Conservation (phyloP, 768 basidiomycete genomes). For the Leccinum incarnatum region DNA sequence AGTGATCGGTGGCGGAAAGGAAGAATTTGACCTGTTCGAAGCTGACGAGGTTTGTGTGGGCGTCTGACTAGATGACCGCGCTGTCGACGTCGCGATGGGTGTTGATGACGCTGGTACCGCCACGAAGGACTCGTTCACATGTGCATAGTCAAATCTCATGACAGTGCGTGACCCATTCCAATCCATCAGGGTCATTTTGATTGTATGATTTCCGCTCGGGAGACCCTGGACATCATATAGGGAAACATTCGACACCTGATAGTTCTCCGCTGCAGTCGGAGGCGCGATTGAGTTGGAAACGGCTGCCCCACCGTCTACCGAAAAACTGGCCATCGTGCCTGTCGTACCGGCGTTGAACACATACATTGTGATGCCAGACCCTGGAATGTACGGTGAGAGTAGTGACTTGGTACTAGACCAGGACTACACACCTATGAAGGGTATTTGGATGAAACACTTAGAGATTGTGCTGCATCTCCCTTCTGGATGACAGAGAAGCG, state of each 20-base stretch:
- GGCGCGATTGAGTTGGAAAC: not conserved
- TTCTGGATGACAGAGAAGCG: slow-evolving; percentile 5
- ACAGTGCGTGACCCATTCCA: slow-evolving; percentile 17
- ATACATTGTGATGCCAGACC: slow-evolving; percentile 28
- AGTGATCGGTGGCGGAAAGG: not conserved
- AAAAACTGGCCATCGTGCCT: slow-evolving; percentile 24
- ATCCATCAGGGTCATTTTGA: slow-evolving; percentile 22
- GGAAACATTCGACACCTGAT: slow-evolving; percentile 22
- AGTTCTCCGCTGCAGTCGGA: slow-evolving; percentile 11
- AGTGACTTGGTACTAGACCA: not conserved
- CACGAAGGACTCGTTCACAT: slow-evolving; percentile 23
- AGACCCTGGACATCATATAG: slow-evolving; percentile 19
- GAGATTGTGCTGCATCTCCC: slow-evolving; percentile 12
- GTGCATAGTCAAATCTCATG: slow-evolving; percentile 30
- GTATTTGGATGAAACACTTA: slow-evolving; percentile 17
- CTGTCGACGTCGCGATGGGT: not conserved
- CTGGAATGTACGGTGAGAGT: slow-evolving; percentile 4
- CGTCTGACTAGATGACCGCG: not conserved
- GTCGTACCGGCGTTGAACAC: slow-evolving; percentile 20
- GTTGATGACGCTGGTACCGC: slow-evolving; percentile 1
- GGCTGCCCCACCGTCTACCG: slow-evolving; percentile 13
- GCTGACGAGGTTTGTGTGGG: not conserved
- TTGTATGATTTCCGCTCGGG: slow-evolving; percentile 14
- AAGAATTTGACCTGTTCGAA: slow-evolving; percentile 13
- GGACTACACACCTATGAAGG: slow-evolving; percentile 17